Base-by-base conservation (phyloP, 1,139 yeast species). In the Sugiyamaella neomexicana region DNA sequence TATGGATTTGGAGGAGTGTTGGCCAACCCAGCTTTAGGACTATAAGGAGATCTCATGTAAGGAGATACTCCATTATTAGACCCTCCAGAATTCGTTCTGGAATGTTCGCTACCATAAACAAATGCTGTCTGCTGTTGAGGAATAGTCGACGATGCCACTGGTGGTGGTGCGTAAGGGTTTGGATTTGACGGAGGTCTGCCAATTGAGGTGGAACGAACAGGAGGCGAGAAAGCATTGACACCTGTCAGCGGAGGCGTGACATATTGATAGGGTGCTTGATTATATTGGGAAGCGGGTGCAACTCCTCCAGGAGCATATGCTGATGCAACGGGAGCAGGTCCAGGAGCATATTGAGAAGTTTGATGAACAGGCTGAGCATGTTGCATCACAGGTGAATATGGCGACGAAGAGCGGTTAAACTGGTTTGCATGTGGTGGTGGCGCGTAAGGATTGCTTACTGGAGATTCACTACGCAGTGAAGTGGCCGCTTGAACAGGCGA, bases 171-270 rank as follows among this genome's bases (percentile, higher is more conserved):
- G 32, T 46, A 48, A 6, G 52, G 52, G 12, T 46, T 49, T 12
- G 54, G 49, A 29, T 47, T 46, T 39, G 55, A 46, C 10, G 57
- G 4, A 1, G 56, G 56, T 29, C 47, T 45, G 4, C 61, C 53
- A 13, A 58, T 59, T 38, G 53, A 54, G 17, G 64, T 62, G 23
- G 63, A 59, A 20, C 54, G 62, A 16, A 58, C 55, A 27, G 57
- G 51, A 23, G 58, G 53, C 12, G 55, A 42, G 16, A 39, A 47
- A 2, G 50, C 37, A 16, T 46, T 31, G 12, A 38, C 40, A 2
- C 48, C 50, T 5, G 34, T 25, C 25, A 36, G 17, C 5, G 53
- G 47, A 13, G 56, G 47, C 1, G 59, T 55, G 8, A 48, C 59
- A 46, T 59, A 59, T 10, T 56, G 56, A 36, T 53, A 56, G 13